Percentiles rank a stretch among this genome's conserved stretches.
Evolutionary conservation across 371 early-diverging fungal genomes (phyloP).

Genomic region (Apophysomyces ossiformis): DNA sequence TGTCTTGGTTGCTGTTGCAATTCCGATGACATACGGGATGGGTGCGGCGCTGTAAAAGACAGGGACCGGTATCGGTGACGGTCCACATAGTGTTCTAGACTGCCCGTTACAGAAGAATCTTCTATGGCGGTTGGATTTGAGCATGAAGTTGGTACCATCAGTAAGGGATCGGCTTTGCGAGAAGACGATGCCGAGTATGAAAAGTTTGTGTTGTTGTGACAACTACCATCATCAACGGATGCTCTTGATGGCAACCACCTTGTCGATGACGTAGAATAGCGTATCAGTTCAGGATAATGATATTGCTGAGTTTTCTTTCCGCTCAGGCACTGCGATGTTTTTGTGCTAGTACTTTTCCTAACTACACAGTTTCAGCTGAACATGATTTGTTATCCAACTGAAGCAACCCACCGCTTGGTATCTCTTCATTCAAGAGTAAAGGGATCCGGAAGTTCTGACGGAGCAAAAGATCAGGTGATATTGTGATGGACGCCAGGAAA

Average conservation of each 20-base stretch:
- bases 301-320: background rate
- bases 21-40: background rate
- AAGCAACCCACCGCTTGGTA: conserved; percentile 17
- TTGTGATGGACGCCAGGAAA: conserved; percentile 43
- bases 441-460: conserved; percentile 53
- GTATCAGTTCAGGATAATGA: conserved; percentile 1
- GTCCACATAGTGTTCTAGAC: conserved; percentile 5
- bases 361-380: conserved; percentile 9
- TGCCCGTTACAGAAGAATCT: background rate
- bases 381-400: conserved; percentile 8
- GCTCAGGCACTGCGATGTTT: background rate
- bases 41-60: conserved; percentile 11
- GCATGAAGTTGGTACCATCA: background rate
- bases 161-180: background rate
- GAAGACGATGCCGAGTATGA: background rate
- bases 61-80: conserved; percentile 1
- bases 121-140: background rate
- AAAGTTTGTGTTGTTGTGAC: background rate
- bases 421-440: conserved; percentile 22
- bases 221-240: background rate
- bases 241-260: conserved; percentile 6
- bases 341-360: conserved; percentile 9
- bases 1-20: conserved; percentile 6
- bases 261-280: background rate
- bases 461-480: conserved; percentile 48